Evolutionary conservation across 306 rosid genomes (phyloP), one percentile per base, ranked within the genome.

Genomic region (Ochetophila trinervis): DNA sequence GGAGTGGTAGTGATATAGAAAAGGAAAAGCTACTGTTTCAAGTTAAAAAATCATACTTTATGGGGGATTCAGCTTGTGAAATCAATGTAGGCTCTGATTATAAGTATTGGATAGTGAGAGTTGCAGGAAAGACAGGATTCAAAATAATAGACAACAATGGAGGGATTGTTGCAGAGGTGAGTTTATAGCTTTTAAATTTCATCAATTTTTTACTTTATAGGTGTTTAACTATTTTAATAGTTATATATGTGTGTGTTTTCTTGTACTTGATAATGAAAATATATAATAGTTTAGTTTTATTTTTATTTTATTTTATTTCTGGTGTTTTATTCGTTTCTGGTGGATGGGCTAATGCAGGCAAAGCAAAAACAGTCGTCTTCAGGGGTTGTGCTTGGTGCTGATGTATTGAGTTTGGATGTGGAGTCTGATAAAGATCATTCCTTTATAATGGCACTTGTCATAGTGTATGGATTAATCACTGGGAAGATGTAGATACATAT

Each of bases 81-180:
- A 81, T 92, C 23, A 80, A 45, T 51, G 89, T 78, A 3, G 96
- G 87, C 4, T 75, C 65, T 20, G 79, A 77, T 32, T 78, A 79
- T 37, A 79, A 69, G 18, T 87, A 77, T 63, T 55, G 80, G 78
- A 75, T 92, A 42, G 80, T 71, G 56, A 78, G 71, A 74, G 65
- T 45, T 37, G 70, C 77, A 1, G 82, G 74, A 49, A 84, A 84
- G 74, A 19, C 72, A 36, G 74, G 74, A 12, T 89, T 77, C 67
- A 63, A 78, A 63, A 87, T 93, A 57, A 70, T 82, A 1, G 77
- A 75, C 77, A 55, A 47, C 13, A 70, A 82, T 18, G 88, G 88
- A 72, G 63, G 78, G 0, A 57, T 80, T 21, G 68, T 89, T 63
- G 98, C 96, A 12, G 96, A 93, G 91, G 97, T 86, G 64, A 74